A percentile compares a stretch with the other conserved stretches of the same genome.
Conservation (phyloP, 2,329 filamentous ascomycete species). For the Aspergillus luchuensis region DNA sequence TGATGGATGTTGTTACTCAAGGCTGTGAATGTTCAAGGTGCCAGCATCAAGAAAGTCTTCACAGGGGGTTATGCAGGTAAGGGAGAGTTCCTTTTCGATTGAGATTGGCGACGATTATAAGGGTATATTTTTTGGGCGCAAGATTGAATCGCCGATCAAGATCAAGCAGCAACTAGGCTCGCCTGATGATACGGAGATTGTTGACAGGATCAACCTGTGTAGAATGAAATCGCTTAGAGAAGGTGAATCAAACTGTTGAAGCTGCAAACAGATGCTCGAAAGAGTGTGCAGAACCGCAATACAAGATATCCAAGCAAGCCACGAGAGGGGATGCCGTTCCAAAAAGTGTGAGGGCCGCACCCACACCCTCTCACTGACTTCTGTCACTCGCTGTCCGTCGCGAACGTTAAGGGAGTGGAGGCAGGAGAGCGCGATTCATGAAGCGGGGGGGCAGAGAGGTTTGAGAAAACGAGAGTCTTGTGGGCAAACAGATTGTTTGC, state of each 20-base stretch:
- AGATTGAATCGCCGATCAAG: slow-evolving; percentile 1
- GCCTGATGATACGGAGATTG: slow-evolving; percentile 11
- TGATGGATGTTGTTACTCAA: background rate
- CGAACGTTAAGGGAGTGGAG: background rate
- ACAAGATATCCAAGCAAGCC: slow-evolving; percentile 3
- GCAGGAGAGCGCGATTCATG: background rate
- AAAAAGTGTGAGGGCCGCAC: background rate
- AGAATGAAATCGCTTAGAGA: slow-evolving; percentile 17
- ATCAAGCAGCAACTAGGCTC: slow-evolving; percentile 11
- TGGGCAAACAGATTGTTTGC: background rate
- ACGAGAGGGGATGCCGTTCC: background rate
- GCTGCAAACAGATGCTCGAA: background rate
- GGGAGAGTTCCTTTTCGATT: background rate
- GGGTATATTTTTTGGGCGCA: slow-evolving; percentile 6
- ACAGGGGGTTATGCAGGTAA: background rate
- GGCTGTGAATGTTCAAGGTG: background rate
- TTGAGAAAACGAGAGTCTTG: background rate
- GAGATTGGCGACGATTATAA: slow-evolving; percentile 10
- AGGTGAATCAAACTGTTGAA: background rate
- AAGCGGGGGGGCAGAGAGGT: background rate
- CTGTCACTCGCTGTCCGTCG: slow-evolving; percentile 2
- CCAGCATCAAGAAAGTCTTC: slow-evolving; percentile 5
- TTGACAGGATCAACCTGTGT: slow-evolving; percentile 35
- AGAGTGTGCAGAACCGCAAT: background rate
- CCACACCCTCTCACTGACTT: background rate